Evolutionary conservation across 2,329 filamentous ascomycete species (phyloP).

Genomic region (Samsoniella hepiali): DNA sequence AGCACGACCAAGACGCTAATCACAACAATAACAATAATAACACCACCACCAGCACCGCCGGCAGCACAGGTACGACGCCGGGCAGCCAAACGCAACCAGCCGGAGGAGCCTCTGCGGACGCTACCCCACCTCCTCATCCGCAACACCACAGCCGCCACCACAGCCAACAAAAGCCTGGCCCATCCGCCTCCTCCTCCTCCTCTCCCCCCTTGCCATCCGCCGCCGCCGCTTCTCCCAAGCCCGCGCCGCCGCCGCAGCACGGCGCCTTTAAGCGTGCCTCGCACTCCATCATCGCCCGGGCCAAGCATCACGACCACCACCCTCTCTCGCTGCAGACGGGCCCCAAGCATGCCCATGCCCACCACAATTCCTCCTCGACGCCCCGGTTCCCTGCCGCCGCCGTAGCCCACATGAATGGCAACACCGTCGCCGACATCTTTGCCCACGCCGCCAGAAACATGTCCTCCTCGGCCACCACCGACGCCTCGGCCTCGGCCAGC

Average conservation of each 20-base stretch:
- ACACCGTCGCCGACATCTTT: slow-evolving; percentile 37
- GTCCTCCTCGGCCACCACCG: slow-evolving; percentile 47
- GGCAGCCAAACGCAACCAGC: background rate
- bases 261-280: slow-evolving; percentile 19
- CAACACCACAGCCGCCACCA: slow-evolving; percentile 8
- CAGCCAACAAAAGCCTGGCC: slow-evolving; percentile 14
- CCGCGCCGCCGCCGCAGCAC: background rate
- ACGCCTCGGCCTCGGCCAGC: slow-evolving; percentile 27
- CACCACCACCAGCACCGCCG: background rate
- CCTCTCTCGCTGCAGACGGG: background rate
- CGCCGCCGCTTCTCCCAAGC: slow-evolving; percentile 14
- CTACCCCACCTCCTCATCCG: slow-evolving; percentile 6
- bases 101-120: slow-evolving; percentile 4
- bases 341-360: slow-evolving; percentile 7
- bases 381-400: slow-evolving; percentile 18
- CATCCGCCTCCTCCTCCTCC: slow-evolving; percentile 10
- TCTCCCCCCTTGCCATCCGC: slow-evolving; percentile 10
- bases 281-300: slow-evolving; percentile 16
- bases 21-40: background rate
- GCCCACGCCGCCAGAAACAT: slow-evolving; percentile 36
- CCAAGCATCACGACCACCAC: slow-evolving; percentile 14
- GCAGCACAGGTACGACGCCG: background rate
- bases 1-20: background rate
- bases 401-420: slow-evolving; percentile 33
- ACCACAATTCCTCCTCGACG: slow-evolving; percentile 15